Conservation (phyloP, 2,329 filamentous ascomycete genomes). For the Aspergillus thermomutatus region DNA sequence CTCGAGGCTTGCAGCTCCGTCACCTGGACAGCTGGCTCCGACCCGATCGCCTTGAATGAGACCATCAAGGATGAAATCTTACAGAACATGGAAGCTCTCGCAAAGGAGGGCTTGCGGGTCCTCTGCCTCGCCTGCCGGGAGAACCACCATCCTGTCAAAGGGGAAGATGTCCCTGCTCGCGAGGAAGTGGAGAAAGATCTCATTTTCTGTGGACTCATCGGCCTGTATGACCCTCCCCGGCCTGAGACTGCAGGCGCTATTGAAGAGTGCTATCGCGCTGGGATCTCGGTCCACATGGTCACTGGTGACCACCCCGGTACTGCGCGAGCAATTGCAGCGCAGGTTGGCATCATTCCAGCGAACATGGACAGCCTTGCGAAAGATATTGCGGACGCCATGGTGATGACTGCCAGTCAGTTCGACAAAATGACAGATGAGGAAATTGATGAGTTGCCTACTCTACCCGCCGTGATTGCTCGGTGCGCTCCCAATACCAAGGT, state of each 20-base stretch:
- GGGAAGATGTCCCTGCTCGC: slow-evolving; percentile 42
- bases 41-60: slow-evolving; percentile 48
- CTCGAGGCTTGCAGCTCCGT: slow-evolving; percentile 60
- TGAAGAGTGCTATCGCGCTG: slow-evolving; percentile 65
- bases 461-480: slow-evolving; percentile 58
- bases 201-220: slow-evolving; percentile 74
- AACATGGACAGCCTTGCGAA: slow-evolving; percentile 59
- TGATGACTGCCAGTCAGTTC: slow-evolving; percentile 74
- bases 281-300: slow-evolving; percentile 79
- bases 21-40: slow-evolving; percentile 38
- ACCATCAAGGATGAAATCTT: slow-evolving; percentile 57
- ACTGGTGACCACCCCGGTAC: slow-evolving; percentile 80
- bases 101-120: slow-evolving; percentile 65
- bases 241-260: slow-evolving; percentile 74
- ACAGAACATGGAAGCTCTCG: slow-evolving; percentile 66
- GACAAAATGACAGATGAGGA: slow-evolving; percentile 72
- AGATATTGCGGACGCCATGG: slow-evolving; percentile 63
- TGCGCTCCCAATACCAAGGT: slow-evolving; percentile 67
- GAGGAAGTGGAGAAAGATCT: slow-evolving; percentile 64
- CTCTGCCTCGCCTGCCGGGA: slow-evolving; percentile 58
- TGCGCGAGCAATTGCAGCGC: slow-evolving; percentile 71
- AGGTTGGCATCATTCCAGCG: slow-evolving; percentile 72
- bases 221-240: slow-evolving; percentile 82
- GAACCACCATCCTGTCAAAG: slow-evolving; percentile 8
- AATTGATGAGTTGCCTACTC: slow-evolving; percentile 58